Base-by-base conservation (phyloP, 768 basidiomycete species). In the Mycena maculata region DNA sequence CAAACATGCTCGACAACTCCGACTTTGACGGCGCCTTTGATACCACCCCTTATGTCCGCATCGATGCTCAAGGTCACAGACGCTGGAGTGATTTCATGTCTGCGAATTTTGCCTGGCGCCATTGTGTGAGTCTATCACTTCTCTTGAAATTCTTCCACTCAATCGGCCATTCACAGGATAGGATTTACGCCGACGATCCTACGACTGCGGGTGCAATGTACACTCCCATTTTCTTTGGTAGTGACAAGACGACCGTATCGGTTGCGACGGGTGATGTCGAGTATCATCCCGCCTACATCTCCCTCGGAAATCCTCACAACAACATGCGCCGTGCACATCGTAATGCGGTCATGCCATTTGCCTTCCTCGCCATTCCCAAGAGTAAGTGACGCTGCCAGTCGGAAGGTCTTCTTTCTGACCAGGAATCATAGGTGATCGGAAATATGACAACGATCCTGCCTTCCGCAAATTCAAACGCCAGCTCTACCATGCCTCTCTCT, bases 81-180 rank as follows among this genome's bases (percentile, higher is more conserved):
- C 72, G 67, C 10, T 81, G 68, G 52, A 44, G 38, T 3, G 72
- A 84, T 71, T 66, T 85, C 20, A 82, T 83, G 78, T 82, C 80
- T 0, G 83, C 79, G 10, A 71, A 80, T 28, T 84, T 74, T 74
- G 78, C 79, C 5, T 84, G 80, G 80, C 60, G 72, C 9, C 81
- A 85, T 54, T 77, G 76, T 15, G 79, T 79, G n/a, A 27, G 23
- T 7, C 12, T 22, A n/a, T n/a, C n/a, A n/a, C n/a, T 45, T 22
- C n/a, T 22, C 10, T 8, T 20, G 7, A 22, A 44, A 2, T 71
- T 72, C 25, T 30, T 53, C 56, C 38, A 16, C 39, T 39, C 16
- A 10, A 41, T 41, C 16, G 42, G 20, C 27, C 1, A 39, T 11
- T 20, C 38, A 41, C n/a, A 58, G 13, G 56, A 38, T 15, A 20